These are phyloP conservation scores for Wickerhamiella allomyrinae DNA, from an alignment of 805 yeast genomes.

Conservation along the genomic window DNA sequence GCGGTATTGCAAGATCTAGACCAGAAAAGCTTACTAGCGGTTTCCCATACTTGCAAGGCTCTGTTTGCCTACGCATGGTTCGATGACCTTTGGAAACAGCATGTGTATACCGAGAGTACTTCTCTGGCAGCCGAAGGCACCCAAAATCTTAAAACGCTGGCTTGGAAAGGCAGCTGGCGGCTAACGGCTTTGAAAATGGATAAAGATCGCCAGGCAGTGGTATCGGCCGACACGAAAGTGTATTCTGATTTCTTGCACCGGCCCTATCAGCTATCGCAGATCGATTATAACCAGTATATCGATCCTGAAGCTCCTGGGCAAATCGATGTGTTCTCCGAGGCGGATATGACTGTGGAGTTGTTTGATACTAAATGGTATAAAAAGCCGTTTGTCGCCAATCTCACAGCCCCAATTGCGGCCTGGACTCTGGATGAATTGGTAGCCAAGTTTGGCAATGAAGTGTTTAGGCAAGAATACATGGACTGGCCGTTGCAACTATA, in stretches of 20 bases:
- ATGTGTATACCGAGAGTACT: conserved; percentile 30
- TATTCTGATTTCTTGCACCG: conserved; percentile 70
- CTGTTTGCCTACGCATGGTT: conserved; percentile 58
- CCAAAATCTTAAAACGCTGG: conserved; percentile 1
- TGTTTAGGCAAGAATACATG: conserved; percentile 74
- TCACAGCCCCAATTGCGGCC: conserved; percentile 37
- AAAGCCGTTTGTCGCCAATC: conserved; percentile 50
- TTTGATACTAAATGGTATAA: conserved; percentile 36
- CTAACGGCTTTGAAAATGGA: conserved; percentile 35
- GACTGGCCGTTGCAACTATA: conserved; percentile 60
- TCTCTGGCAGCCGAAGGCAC: conserved; percentile 17
- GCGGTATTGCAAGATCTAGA: conserved; percentile 37
- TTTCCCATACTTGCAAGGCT: conserved; percentile 49
- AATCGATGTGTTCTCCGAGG: conserved; percentile 16
- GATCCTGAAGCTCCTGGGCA: conserved; percentile 31
- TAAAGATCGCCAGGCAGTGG: conserved; percentile 8
- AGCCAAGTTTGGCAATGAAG: conserved; percentile 40
- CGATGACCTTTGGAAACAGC: conserved; percentile 69
- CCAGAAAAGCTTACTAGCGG: conserved; percentile 35
- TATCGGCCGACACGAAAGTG: conserved; percentile 27
- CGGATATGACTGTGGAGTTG: conserved; percentile 32
- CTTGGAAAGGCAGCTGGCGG: conserved; percentile 79
- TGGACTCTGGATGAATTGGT: conserved; percentile 45
- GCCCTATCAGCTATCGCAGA: conserved; percentile 69
- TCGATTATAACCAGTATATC: conserved; percentile 42